phyloP scores from a whole-genome alignment of 2,329 filamentous ascomycete genomes.

The Phialophora expanda region DNA sequence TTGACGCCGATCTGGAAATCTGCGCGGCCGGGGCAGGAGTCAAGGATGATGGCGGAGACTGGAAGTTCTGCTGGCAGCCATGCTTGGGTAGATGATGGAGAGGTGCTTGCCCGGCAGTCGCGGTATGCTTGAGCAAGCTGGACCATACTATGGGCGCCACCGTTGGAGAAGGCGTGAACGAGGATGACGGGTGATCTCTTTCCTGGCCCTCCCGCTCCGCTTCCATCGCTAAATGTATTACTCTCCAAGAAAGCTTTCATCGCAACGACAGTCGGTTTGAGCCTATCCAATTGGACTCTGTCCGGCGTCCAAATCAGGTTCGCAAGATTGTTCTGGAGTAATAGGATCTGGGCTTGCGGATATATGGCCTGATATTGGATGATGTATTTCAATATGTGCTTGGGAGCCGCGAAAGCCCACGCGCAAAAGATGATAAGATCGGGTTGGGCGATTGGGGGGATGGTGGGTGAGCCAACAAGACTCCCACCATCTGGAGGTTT shows the following conservation, averaged over 20 bases:
- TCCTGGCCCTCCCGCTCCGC: background rate
- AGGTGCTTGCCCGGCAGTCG: constrained; percentile 6
- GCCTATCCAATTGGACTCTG: constrained; percentile 8
- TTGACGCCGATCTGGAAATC: constrained; percentile 4
- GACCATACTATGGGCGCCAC: constrained; percentile 53
- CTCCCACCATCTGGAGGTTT: background rate
- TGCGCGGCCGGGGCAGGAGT: constrained; percentile 39
- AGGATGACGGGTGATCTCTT: constrained; percentile 44
- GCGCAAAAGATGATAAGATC: constrained; percentile 25
- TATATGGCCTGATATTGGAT: constrained; percentile 19
- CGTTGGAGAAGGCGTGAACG: constrained; percentile 60
- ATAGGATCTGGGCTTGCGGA: constrained; percentile 17
- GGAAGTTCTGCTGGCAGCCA: constrained; percentile 40
- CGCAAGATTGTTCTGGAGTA: constrained; percentile 16
- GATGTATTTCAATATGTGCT: constrained; percentile 26
- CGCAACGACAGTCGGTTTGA: constrained; percentile 11
- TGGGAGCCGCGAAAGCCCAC: constrained; percentile 22
- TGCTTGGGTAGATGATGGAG: background rate
- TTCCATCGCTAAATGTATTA: background rate
- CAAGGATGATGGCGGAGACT: constrained; percentile 58
- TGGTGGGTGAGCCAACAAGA: background rate
- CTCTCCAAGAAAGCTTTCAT: constrained; percentile 5
- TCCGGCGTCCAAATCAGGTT: constrained; percentile 19
- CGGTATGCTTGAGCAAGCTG: constrained; percentile 46
- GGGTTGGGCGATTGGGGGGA: background rate